Evolutionary conservation across 2,329 filamentous ascomycete genomes (phyloP).

Genomic region (Plectosphaerella plurivora): DNA sequence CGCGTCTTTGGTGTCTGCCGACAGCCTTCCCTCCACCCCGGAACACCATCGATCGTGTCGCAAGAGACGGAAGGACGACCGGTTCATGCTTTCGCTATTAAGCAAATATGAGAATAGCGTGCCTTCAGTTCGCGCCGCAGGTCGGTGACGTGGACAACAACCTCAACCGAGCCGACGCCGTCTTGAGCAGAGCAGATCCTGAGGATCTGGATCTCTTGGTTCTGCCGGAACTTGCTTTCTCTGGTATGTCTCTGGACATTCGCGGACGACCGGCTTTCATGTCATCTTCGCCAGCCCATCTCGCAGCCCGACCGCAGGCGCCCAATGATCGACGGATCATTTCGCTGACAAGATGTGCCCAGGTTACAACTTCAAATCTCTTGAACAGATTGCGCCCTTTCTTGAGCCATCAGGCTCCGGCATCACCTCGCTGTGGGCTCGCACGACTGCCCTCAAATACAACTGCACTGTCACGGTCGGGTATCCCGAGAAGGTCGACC

Average conservation of each 20-base stretch:
- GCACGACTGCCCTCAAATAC: slow-evolving; percentile 59
- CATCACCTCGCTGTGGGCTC: slow-evolving; percentile 67
- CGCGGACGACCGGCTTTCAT: too few species aligned
- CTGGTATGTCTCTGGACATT: slow-evolving; percentile 53
- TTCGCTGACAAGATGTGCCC: too few species aligned
- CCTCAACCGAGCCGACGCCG: slow-evolving; percentile 59
- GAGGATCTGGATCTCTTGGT: slow-evolving; percentile 65
- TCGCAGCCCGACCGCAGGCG: too few species aligned
- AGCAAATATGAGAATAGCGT: slow-evolving; percentile 57
- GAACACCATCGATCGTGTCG: too few species aligned
- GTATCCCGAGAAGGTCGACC: slow-evolving; percentile 67
- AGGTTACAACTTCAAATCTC: slow-evolving; percentile 75
- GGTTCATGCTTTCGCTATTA: too few species aligned
- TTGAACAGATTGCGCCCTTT: slow-evolving; percentile 62
- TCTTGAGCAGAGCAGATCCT: slow-evolving; percentile 49
- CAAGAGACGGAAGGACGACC: too few species aligned
- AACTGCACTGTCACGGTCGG: slow-evolving; percentile 66
- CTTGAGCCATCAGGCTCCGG: slow-evolving; percentile 65
- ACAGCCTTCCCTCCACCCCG: too few species aligned
- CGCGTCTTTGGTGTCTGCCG: too few species aligned
- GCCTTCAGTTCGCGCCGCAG: slow-evolving; percentile 67
- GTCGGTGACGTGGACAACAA: slow-evolving; percentile 69
- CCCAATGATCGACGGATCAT: too few species aligned
- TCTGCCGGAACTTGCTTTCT: slow-evolving; percentile 72
- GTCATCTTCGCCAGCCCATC: too few species aligned